Evolutionary conservation across 345 rosid genomes (phyloP).

Genomic region (Murraya koenigii): DNA sequence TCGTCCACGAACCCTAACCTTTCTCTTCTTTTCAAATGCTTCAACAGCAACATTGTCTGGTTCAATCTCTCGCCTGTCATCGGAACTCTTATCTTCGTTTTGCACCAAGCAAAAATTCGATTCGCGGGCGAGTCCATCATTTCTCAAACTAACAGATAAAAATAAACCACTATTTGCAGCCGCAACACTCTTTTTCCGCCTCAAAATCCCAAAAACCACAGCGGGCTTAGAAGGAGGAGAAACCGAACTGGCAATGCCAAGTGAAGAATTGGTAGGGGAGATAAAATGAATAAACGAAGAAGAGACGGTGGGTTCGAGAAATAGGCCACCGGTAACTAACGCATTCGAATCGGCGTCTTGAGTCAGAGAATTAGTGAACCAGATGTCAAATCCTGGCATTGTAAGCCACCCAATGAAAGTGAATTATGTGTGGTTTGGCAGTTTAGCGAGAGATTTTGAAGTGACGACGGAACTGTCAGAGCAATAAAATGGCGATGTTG

Average conservation of each 20-base stretch:
- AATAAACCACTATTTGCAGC: conserved; percentile 20
- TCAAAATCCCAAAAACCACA: conserved; percentile 7
- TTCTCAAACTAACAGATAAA: conserved; percentile 55
- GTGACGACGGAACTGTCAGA: not conserved
- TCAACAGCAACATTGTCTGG: conserved; percentile 7
- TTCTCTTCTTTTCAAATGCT: conserved; percentile 28
- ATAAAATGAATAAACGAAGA: conserved; percentile 44
- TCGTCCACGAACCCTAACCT: conserved; percentile 27
- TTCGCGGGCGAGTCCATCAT: conserved; percentile 26
- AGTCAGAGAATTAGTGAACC: conserved; percentile 21
- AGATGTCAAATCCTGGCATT: conserved; percentile 32
- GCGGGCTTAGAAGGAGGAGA: conserved; percentile 14
- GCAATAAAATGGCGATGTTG: conserved; percentile 8
- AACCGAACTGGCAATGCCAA: conserved; percentile 10
- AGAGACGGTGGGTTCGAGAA: conserved; percentile 47
- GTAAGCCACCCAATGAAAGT: conserved; percentile 7
- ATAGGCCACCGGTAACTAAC: conserved; percentile 51
- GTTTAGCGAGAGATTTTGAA: not conserved
- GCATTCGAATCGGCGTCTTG: conserved; percentile 19
- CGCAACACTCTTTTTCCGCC: conserved; percentile 15
- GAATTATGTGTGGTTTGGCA: not conserved
- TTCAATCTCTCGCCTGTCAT: conserved; percentile 1
- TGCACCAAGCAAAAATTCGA: conserved; percentile 27
- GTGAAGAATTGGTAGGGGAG: conserved; percentile 23
- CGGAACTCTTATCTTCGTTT: conserved; percentile 20